Base-by-base conservation (phyloP, 192 early-diverging fungal species). In the Fimicolochytrium jonesii region DNA sequence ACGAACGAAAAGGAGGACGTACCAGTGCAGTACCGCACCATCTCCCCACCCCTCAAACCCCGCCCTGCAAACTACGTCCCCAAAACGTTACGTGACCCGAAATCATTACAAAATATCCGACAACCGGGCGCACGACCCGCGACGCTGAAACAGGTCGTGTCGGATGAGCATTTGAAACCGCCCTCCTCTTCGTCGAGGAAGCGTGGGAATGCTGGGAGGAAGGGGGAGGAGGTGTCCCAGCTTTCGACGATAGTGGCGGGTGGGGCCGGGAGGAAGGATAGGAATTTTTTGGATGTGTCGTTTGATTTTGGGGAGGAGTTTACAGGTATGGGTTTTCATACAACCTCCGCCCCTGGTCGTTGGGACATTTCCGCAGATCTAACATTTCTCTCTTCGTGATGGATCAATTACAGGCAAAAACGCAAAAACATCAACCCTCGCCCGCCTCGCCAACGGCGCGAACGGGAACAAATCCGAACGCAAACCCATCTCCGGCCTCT, bases 41-140 rank as follows among this genome's bases (percentile, higher is more conserved):
- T 37, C 9, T 66, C 64, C 22, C 64, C 64, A 20, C 64, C 64
- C 9, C 26, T 66, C 45, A 66, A 50, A 10, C 64, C 64, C 4
- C 53, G 64, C 15, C 64, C 64, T 9, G 54, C 36, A 1, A 58
- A 58, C 22, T 66, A 66, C 34, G 54, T 66, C 7, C 28, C 64
- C 1, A 15, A n/a, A 4, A n/a, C 29, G 9, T 3, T n/a, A 13
- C 53, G 55, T n/a, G 56, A 66, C 2, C 26, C 41, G 10, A 66
- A 57, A 28, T 45, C 64, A 26, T 46, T 57, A 25, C 64, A 53
- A 6, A 41, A 32, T 6, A 11, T 17, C 37, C 17, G 37, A 17
- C 37, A 39, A 39, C 37, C 37, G n/a, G n/a, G n/a, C n/a, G n/a
- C n/a, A n/a, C n/a, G n/a, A n/a, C n/a, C n/a, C n/a, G n/a, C n/a